phyloP scores from a whole-genome alignment of 2,329 filamentous ascomycete genomes.

The Venturia pyrina region DNA sequence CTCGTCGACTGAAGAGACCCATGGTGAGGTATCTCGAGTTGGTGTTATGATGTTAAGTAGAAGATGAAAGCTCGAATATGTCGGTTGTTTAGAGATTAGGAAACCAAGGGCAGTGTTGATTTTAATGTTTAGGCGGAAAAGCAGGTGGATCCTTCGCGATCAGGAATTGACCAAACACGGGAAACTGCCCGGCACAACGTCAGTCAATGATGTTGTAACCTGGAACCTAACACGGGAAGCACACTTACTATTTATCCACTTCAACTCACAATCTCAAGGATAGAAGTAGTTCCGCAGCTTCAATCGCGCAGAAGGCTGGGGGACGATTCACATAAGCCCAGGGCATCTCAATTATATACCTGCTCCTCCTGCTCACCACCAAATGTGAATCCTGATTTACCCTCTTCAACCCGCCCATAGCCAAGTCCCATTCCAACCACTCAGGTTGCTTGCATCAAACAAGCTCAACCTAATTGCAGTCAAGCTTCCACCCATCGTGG shows the following conservation, averaged over 20 bases:
- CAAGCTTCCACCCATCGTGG: background rate
- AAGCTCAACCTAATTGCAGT: background rate
- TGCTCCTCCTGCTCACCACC: background rate
- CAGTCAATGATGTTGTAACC: background rate
- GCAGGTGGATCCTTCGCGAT: background rate
- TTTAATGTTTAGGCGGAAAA: background rate
- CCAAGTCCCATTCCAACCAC: background rate
- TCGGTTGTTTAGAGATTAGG: background rate
- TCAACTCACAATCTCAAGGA: background rate
- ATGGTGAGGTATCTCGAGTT: background rate
- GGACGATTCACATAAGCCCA: background rate
- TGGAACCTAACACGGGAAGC: background rate
- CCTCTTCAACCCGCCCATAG: background rate
- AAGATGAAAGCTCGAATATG: background rate
- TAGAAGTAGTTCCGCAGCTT: background rate
- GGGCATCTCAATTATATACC: background rate
- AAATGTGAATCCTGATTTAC: background rate
- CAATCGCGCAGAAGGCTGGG: background rate
- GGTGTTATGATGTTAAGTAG: background rate
- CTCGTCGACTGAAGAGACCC: conserved; percentile 8
- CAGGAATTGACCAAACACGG: background rate
- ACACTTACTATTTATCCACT: background rate
- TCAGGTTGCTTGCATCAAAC: background rate
- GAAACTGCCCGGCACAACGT: background rate
- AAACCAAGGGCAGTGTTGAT: background rate